Evolutionary conservation across 768 basidiomycete genomes (phyloP).

Genomic region (Lentinula sp.): DNA sequence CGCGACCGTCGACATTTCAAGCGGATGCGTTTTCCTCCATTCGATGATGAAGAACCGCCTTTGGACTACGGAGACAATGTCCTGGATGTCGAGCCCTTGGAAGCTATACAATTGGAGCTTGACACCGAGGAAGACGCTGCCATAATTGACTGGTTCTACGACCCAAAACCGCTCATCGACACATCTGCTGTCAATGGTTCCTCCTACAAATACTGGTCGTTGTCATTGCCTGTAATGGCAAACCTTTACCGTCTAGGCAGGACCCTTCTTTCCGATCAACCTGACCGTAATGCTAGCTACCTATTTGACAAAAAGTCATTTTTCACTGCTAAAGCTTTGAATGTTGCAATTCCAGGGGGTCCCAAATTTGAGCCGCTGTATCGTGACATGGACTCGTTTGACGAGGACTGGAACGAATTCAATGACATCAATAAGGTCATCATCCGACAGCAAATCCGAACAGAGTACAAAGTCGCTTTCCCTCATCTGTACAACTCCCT

Average conservation of each 20-base stretch:
- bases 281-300: slow-evolving; percentile 87
- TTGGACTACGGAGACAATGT: slow-evolving; percentile 99
- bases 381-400: slow-evolving; percentile 94
- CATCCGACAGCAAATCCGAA: slow-evolving; percentile 96
- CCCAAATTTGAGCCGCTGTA: slow-evolving; percentile 98
- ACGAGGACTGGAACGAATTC: slow-evolving; percentile 99
- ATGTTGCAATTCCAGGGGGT: slow-evolving; percentile 96
- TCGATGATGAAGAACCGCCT: slow-evolving; percentile 98
- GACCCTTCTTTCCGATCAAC: slow-evolving; percentile 88
- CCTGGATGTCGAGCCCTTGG: slow-evolving; percentile 94
- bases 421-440: slow-evolving; percentile 99
- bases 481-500: slow-evolving; percentile 98
- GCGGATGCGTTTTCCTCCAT: slow-evolving; percentile 98
- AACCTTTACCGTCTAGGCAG: slow-evolving; percentile 94
- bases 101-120: slow-evolving; percentile 95
- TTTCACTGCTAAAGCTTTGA: slow-evolving; percentile 96
- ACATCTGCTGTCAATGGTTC: slow-evolving; percentile 87
- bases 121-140: slow-evolving; percentile 89
- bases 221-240: slow-evolving; percentile 92
- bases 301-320: slow-evolving; percentile 97
- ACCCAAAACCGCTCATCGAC: slow-evolving; percentile 90
- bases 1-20: slow-evolving; percentile 98
- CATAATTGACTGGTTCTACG: slow-evolving; percentile 98
- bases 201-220: slow-evolving; percentile 89
- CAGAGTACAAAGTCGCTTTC: slow-evolving; percentile 99